Base-by-base conservation (phyloP, 2,329 filamentous ascomycete species). In the Monilinia fructicola region DNA sequence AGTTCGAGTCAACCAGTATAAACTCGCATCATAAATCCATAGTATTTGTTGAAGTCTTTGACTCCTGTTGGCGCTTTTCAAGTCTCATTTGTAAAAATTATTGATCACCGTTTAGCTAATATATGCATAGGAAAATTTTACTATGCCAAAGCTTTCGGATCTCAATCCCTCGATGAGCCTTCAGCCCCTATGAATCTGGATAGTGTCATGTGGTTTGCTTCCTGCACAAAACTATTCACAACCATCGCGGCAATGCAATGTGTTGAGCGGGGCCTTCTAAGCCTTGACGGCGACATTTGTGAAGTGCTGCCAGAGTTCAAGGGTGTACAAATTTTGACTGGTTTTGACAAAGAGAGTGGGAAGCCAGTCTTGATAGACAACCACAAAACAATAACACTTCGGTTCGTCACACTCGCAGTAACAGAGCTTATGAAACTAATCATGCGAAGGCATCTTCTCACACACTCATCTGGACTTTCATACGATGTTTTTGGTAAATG, bases 191-290 rank as follows among this genome's bases (percentile, higher is more conserved):
- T 90, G 83, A 82, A 81, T 0, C 76, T 86, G 0, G 86, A 90
- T 50, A 85, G 79, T 11, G 77, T 86, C 0, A 90, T 88, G 73
- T 86, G 82, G 83, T 78, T 87, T 6, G 84, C 84, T 0, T 85
- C 83, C 0, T 85, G 82, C 72, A 85, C 85, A 21, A 87, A 87
- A 75, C 78, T 86, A 74, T 73, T 86, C 5, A 78, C 79, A 0
- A 81, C 79, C 0, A 73, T 86, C 11, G 82, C 84, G 0, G 81
- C 78, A 42, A 82, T 87, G 82, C 84, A 87, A 73, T 79, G 85
- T 0, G 84, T 87, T 1, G 85, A 87, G 71, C 76, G 80, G 62
- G 83, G 82, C 0, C 69, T 74, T 11, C 70, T 86, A 23, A 76
- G 70, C 1, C 76, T 87, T 0, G 84, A 87, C 61, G 81, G 85